Base-by-base conservation (phyloP, 2,329 filamentous ascomycete genomes). In the Phyllosticta citribraziliensis region DNA sequence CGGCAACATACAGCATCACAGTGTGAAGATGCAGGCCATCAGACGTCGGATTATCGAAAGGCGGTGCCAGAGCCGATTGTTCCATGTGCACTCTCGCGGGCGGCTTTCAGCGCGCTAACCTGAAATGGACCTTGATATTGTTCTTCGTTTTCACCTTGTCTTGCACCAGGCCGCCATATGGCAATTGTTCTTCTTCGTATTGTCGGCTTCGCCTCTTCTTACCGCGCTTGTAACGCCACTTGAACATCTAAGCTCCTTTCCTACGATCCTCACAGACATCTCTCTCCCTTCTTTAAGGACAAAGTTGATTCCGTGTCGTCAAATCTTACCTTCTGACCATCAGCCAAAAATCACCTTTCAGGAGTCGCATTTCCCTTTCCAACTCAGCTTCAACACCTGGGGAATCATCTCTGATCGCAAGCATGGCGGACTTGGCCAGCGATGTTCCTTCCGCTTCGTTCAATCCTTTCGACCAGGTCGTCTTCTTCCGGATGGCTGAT, bases 381-480 rank as follows among this genome's bases (percentile, higher is more conserved):
- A 10, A 3, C 20, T 22, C 20, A 5, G 10, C 19, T 19, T 59
- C 30, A 24, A 19, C 33, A 12, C 30, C 50, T 30, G 17, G 17
- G 17, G 27, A 52, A 20, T 2, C 22, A 8, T 33, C 24, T 20
- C 20, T 50, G 11, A 17, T 19, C 6, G 20, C 11, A 25, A 33
- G 12, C 19, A 56, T 56, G 55, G 17, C 55, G 33, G 17, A 47
- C 9, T 56, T 10, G 12, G 11, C 5, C 20, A 22, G 25, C 5
- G n/a, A 54, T 54, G 51, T 24, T n/a, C 33, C 22, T 40, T 30
- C 52, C 11, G 12, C 35, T 17, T n/a, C 20, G 11, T 33, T 82
- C 70, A 75, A 85, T 66, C 78, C 80, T 0, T 82, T 76, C 69
- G 72, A 66, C 50, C 83, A 87, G 68, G 70, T 68, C 51, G 68